A percentile compares a stretch with the other conserved stretches of the same genome.
Conservation (phyloP, 1,284 basidiomycete genomes). For the Ustilago sp. region DNA sequence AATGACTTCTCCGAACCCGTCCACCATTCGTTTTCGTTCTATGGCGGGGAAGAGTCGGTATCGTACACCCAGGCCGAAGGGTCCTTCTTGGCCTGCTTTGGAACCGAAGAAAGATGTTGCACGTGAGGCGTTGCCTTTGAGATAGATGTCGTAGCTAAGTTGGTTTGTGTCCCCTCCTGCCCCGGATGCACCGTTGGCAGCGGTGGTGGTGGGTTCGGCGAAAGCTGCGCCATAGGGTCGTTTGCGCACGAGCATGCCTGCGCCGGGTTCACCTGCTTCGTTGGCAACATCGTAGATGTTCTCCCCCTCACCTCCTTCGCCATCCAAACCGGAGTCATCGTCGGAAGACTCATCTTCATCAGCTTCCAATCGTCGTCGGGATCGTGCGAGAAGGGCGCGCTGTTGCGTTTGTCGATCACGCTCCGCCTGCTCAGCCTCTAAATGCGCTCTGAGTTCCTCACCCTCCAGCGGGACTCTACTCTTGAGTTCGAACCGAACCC, state of each 20-base stretch:
- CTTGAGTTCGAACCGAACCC: slow-evolving; percentile 76
- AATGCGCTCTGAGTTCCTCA: slow-evolving; percentile 82
- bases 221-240: slow-evolving; percentile 35
- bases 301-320: slow-evolving; percentile 75
- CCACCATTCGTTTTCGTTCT: slow-evolving; percentile 89
- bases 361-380: slow-evolving; percentile 88
- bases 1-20: slow-evolving; percentile 94
- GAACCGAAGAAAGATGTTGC: slow-evolving; percentile 82
- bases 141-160: slow-evolving; percentile 92
- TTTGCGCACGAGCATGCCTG: slow-evolving; percentile 24
- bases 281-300: slow-evolving; percentile 63
- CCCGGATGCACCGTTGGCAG: slow-evolving; percentile 73
- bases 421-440: slow-evolving; percentile 81
- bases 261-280: slow-evolving; percentile 16
- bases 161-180: slow-evolving; percentile 73
- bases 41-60: slow-evolving; percentile 98
- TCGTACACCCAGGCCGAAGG: slow-evolving; percentile 77
- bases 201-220: slow-evolving; percentile 17
- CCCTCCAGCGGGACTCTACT: slow-evolving; percentile 78
- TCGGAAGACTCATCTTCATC: slow-evolving; percentile 72
- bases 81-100: slow-evolving; percentile 42
- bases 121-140: slow-evolving; percentile 90
- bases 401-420: slow-evolving; percentile 88
- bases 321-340: slow-evolving; percentile 74
- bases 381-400: slow-evolving; percentile 81